Evolutionary conservation across 1,284 basidiomycete species (phyloP).

Genomic region (Ustilago vetiveriae): DNA sequence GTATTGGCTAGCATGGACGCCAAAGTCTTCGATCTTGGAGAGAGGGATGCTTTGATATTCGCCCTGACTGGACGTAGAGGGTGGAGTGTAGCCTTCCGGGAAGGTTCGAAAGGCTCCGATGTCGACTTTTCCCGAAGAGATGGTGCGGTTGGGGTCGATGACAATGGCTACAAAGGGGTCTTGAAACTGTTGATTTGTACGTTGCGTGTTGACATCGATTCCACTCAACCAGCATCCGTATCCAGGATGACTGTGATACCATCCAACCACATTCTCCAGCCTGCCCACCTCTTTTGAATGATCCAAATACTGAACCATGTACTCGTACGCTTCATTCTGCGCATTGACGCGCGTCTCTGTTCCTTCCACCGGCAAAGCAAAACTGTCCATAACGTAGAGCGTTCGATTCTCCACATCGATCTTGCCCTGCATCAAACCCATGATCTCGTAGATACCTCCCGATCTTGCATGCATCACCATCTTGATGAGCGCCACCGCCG

Average conservation of each 20-base stretch:
- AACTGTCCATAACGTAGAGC: constrained; percentile 84
- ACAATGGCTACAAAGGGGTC: constrained; percentile 98
- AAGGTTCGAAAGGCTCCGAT: constrained; percentile 98
- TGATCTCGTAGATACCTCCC: constrained; percentile 96
- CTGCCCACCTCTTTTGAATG: constrained; percentile 82
- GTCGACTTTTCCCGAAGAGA: constrained; percentile 96
- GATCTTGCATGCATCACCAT: constrained; percentile 99
- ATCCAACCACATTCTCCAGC: constrained; percentile 90
- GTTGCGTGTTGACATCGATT: constrained; percentile 95
- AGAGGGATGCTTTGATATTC: constrained; percentile 91
- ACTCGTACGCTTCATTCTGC: constrained; percentile 93
- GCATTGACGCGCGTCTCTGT: constrained; percentile 99
- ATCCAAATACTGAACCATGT: constrained; percentile 93
- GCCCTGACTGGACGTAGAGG: constrained; percentile 73
- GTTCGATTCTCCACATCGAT: constrained; percentile 85
- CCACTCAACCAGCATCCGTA: constrained; percentile 99
- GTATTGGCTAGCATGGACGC: constrained; percentile 96
- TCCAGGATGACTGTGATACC: constrained; percentile 99
- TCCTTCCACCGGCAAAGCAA: constrained; percentile 96
- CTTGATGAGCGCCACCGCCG: constrained; percentile 93
- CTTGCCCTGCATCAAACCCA: constrained; percentile 99
- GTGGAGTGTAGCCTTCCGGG: constrained; percentile 74
- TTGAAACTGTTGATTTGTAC: constrained; percentile 90
- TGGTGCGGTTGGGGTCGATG: constrained; percentile 96
- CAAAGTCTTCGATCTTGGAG: constrained; percentile 69